Evolutionary conservation across 2,329 filamentous ascomycete genomes (phyloP).

Genomic region (Raffaelea albimanens): DNA sequence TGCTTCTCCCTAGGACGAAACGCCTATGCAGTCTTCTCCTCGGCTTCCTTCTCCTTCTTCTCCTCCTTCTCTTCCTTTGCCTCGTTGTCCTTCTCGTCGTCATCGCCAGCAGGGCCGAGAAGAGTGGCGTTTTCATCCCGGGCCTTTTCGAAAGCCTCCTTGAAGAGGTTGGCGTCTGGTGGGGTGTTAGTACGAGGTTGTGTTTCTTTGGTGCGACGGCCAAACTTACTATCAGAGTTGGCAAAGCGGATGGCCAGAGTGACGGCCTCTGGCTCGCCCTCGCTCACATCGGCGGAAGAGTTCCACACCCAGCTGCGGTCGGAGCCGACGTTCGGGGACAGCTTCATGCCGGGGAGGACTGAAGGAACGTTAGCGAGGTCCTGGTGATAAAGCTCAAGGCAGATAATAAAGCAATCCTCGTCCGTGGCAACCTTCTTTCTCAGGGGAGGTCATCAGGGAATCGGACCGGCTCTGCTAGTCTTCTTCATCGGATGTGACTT

Average conservation of each 20-base stretch:
- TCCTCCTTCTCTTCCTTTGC: constrained; percentile 17
- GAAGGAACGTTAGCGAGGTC: not conserved
- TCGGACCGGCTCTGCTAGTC: too few species aligned
- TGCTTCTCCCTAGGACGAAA: not conserved
- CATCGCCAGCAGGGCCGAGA: constrained; percentile 37
- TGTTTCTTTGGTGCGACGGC: not conserved
- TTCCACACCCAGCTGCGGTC: constrained; percentile 99
- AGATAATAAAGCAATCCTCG: too few species aligned
- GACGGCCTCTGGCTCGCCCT: constrained; percentile 92
- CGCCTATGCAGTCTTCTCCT: constrained; percentile 10
- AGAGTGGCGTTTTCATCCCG: constrained; percentile 91
- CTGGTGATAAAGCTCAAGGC: too few species aligned
- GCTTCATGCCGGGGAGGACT: constrained; percentile 99
- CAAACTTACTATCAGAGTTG: constrained; percentile 89
- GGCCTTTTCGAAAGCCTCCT: constrained; percentile 93
- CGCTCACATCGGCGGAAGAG: constrained; percentile 91
- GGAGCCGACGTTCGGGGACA: constrained; percentile 93
- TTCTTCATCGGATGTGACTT: constrained; percentile 21
- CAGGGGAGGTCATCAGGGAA: too few species aligned
- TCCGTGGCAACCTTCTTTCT: too few species aligned
- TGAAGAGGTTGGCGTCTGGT: constrained; percentile 89
- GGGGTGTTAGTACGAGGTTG: not conserved
- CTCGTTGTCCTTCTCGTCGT: constrained; percentile 18
- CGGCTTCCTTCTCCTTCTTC: constrained; percentile 15
- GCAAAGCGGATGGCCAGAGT: constrained; percentile 96